Evolutionary conservation across 2,329 filamentous ascomycete genomes (phyloP).

Genomic region (Cephalotrichum gorgonifer): DNA sequence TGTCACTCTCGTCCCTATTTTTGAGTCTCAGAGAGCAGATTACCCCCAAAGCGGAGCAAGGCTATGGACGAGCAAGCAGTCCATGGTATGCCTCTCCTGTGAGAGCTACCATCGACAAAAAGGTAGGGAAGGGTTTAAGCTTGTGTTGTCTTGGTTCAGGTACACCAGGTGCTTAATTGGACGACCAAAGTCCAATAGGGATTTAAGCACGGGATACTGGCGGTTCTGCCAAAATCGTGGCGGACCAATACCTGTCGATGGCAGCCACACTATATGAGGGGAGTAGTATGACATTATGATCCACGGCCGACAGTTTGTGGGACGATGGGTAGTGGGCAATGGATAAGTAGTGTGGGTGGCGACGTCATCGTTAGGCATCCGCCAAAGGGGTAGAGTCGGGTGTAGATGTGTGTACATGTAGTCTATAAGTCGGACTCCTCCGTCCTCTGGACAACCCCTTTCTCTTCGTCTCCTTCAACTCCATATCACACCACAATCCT

Average conservation of each 20-base stretch:
- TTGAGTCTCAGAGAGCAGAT: too few species aligned
- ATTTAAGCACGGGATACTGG: background rate
- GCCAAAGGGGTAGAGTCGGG: too few species aligned
- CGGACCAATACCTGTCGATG: background rate
- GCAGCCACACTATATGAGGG: background rate
- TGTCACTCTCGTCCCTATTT: too few species aligned
- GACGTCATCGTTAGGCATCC: conserved; percentile 1
- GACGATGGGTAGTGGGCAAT: background rate
- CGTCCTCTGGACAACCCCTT: background rate
- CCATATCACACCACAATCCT: background rate
- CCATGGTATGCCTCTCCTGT: too few species aligned
- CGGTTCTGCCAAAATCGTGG: too few species aligned
- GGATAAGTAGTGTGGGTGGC: background rate
- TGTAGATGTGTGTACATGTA: too few species aligned
- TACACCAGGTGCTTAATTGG: too few species aligned
- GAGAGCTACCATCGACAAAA: too few species aligned
- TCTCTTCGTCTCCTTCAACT: background rate
- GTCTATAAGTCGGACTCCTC: background rate
- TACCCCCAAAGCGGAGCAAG: background rate
- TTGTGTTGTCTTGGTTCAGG: too few species aligned
- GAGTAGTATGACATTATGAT: background rate
- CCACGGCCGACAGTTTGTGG: background rate
- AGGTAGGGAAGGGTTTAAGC: too few species aligned
- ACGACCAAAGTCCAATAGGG: background rate
- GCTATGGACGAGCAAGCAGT: too few species aligned